Evolutionary conservation across 2,329 filamentous ascomycete species (phyloP).

Genomic region (Ceratocystis albifundus): DNA sequence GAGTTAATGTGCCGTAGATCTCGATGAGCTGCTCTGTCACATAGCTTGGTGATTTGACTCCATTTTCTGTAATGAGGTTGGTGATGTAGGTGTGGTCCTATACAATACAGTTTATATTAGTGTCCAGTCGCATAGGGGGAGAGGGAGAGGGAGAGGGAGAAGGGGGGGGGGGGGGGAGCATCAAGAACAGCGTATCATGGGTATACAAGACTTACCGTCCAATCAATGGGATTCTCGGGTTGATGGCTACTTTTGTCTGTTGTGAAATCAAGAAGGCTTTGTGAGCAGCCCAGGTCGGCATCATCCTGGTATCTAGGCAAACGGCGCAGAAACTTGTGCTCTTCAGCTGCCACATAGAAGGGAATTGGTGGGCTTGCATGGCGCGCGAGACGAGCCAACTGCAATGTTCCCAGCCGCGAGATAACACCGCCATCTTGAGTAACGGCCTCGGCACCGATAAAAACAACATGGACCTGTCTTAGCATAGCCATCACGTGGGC

Average conservation of each 20-base stretch:
- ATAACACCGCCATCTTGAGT: slow-evolving; percentile 91
- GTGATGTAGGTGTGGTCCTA: slow-evolving; percentile 41
- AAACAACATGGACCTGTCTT: slow-evolving; percentile 51
- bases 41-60: slow-evolving; percentile 57
- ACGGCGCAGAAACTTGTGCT: slow-evolving; percentile 88
- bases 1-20: slow-evolving; percentile 39
- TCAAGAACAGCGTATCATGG: not conserved
- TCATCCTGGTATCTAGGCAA: slow-evolving; percentile 54
- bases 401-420: slow-evolving; percentile 71
- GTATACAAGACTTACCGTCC: slow-evolving; percentile 44
- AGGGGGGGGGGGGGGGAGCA: too few relatives aligned
- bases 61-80: slow-evolving; percentile 64
- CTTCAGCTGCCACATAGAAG: slow-evolving; percentile 87
- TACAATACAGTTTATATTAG: slow-evolving; percentile 26
- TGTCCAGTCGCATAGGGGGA: not conserved
- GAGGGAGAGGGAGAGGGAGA: too few relatives aligned
- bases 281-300: slow-evolving; percentile 65
- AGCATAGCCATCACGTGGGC: slow-evolving; percentile 57
- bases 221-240: slow-evolving; percentile 52
- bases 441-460: slow-evolving; percentile 70
- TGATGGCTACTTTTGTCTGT: slow-evolving; percentile 39
- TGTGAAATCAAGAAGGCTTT: slow-evolving; percentile 64
- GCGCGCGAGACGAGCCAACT: slow-evolving; percentile 72
- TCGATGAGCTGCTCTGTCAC: slow-evolving; percentile 60
- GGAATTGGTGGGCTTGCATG: slow-evolving; percentile 47